Evolutionary conservation across 2,329 filamentous ascomycete genomes (phyloP).

Genomic region (Aspergillus bombycis): DNA sequence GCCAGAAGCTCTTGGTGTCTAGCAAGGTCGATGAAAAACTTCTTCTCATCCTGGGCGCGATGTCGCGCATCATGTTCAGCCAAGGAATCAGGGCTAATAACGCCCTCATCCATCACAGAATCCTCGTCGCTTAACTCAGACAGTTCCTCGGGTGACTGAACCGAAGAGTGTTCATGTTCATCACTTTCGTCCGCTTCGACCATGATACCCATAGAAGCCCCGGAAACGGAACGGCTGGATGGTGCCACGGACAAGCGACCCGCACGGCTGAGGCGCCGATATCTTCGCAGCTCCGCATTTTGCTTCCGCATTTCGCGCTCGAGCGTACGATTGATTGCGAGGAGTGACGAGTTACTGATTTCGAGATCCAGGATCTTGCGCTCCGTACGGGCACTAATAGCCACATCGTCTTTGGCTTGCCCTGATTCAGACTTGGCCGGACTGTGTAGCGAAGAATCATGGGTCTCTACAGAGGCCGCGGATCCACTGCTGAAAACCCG

Average conservation of each 20-base stretch:
- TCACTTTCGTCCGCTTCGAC: slow-evolving; percentile 48
- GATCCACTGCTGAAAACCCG: slow-evolving; percentile 40
- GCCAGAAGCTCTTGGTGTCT: slow-evolving; percentile 87
- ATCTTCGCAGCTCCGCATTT: slow-evolving; percentile 82
- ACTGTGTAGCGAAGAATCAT: slow-evolving; percentile 58
- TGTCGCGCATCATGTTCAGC: slow-evolving; percentile 52
- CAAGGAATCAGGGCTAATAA: slow-evolving; percentile 38
- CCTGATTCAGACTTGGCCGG: slow-evolving; percentile 47
- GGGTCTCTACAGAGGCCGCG: slow-evolving; percentile 41
- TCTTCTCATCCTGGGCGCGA: slow-evolving; percentile 75
- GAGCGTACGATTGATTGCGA: slow-evolving; percentile 91
- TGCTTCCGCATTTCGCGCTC: slow-evolving; percentile 92
- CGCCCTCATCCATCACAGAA: slow-evolving; percentile 41
- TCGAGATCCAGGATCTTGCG: slow-evolving; percentile 95
- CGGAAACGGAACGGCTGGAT: slow-evolving; percentile 50
- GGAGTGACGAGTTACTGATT: slow-evolving; percentile 91
- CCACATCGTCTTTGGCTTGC: slow-evolving; percentile 71
- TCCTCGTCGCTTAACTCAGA: slow-evolving; percentile 46
- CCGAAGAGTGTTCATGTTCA: slow-evolving; percentile 35
- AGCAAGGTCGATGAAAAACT: slow-evolving; percentile 79
- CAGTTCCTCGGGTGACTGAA: slow-evolving; percentile 36
- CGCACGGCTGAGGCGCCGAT: slow-evolving; percentile 79
- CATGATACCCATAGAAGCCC: slow-evolving; percentile 48
- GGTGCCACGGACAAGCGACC: slow-evolving; percentile 69
- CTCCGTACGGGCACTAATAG: slow-evolving; percentile 85